Percentiles rank a stretch among this genome's conserved stretches.
Evolutionary conservation across 345 rosid species (phyloP).

Genomic region (Aurinia saxatilis): DNA sequence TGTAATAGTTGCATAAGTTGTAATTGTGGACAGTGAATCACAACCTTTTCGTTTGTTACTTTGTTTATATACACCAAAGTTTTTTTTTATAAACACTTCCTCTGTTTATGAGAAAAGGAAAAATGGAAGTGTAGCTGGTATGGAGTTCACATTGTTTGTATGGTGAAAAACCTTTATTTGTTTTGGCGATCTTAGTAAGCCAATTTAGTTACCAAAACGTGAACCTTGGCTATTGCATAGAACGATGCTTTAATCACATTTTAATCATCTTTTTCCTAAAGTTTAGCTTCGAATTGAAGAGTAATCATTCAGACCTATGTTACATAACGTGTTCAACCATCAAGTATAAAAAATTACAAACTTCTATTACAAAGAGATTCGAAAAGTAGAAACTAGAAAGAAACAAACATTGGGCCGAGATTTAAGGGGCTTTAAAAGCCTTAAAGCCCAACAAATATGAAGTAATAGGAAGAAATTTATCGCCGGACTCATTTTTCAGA

Average conservation of each 20-base stretch:
- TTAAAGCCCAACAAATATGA: background rate
- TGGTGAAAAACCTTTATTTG: background rate
- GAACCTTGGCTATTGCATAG: conserved; percentile 16
- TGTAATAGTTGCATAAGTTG: background rate
- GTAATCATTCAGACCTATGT: background rate
- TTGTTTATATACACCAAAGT: background rate
- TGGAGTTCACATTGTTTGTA: conserved; percentile 22
- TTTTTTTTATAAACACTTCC: background rate
- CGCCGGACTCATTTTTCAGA: background rate
- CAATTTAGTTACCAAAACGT: conserved; percentile 11
- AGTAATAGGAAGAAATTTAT: background rate
- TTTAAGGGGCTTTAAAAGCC: background rate
- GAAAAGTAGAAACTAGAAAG: background rate
- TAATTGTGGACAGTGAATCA: background rate
- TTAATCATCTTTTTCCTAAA: background rate
- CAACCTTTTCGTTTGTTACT: background rate
- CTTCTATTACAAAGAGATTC: background rate
- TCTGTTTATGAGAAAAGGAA: background rate
- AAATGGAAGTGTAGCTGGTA: background rate
- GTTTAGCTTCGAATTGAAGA: background rate
- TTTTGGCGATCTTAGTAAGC: no score
- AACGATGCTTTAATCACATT: conserved; percentile 22
- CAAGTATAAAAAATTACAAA: background rate
- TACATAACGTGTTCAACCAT: background rate
- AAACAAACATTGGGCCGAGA: background rate